Percentiles rank a stretch among this genome's conserved stretches.
Conservation (phyloP, 1,284 basidiomycete species). For the Heterobasidion parviporum region DNA sequence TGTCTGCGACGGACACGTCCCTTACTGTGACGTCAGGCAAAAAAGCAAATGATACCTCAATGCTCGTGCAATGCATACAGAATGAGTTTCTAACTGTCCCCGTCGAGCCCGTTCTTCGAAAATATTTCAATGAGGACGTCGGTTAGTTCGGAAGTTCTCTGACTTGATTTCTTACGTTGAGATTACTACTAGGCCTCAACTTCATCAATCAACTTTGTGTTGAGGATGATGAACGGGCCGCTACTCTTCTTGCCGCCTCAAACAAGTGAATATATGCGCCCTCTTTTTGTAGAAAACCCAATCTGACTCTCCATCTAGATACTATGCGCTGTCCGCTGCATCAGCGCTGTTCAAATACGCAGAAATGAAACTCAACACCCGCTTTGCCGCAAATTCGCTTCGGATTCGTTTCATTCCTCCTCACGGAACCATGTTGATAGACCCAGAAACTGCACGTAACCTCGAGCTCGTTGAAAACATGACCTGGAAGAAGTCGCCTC, state of each 20-base stretch:
- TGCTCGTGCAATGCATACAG: slow-evolving; percentile 65
- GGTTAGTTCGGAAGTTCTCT: slow-evolving; percentile 56
- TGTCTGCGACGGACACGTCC: slow-evolving; percentile 43
- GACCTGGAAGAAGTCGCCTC: slow-evolving; percentile 49
- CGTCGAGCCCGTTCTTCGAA: slow-evolving; percentile 63
- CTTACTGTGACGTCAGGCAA: slow-evolving; percentile 33
- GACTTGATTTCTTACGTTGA: not conserved
- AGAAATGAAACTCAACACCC: slow-evolving; percentile 56
- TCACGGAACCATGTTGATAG: slow-evolving; percentile 89
- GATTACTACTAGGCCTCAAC: slow-evolving; percentile 50
- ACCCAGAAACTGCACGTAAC: slow-evolving; percentile 78
- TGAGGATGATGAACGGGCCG: slow-evolving; percentile 69
- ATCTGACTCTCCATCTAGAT: slow-evolving; percentile 36
- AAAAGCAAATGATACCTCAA: slow-evolving; percentile 37
- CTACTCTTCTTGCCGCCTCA: slow-evolving; percentile 63
- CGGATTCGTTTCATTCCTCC: slow-evolving; percentile 74
- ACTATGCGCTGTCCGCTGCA: slow-evolving; percentile 79
- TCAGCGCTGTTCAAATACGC: slow-evolving; percentile 82
- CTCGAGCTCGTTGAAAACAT: slow-evolving; percentile 82
- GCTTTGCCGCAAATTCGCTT: slow-evolving; percentile 67
- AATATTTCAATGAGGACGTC: slow-evolving; percentile 74
- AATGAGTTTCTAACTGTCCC: slow-evolving; percentile 67
- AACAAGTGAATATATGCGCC: slow-evolving; percentile 57
- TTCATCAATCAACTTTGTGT: slow-evolving; percentile 71
- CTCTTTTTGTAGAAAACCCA: not conserved